Evolutionary conservation across 345 rosid species (phyloP).

Genomic region (Sonneratia alba): DNA sequence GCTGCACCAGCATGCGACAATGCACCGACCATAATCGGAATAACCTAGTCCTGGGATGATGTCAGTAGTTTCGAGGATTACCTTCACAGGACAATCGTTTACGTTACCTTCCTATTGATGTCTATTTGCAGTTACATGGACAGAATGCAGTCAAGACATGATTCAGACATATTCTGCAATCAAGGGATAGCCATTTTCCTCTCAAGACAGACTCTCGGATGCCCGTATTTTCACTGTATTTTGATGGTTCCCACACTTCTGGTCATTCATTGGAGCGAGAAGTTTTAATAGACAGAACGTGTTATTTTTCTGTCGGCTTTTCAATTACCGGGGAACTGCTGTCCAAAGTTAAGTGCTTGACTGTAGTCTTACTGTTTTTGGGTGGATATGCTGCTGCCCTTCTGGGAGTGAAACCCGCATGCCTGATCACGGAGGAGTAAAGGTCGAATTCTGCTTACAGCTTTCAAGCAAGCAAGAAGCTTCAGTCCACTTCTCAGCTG

Average conservation of each 20-base stretch:
- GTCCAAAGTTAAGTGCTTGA: slow-evolving; percentile 16
- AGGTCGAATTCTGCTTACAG: slow-evolving; percentile 85
- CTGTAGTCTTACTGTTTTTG: slow-evolving; percentile 17
- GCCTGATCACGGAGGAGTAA: slow-evolving; percentile 55
- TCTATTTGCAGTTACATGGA: too few relatives aligned
- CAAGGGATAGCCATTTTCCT: not conserved
- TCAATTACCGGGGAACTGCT: slow-evolving; percentile 4
- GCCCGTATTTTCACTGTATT: not conserved
- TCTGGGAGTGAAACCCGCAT: slow-evolving; percentile 39
- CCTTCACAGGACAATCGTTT: not conserved
- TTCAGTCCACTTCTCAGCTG: slow-evolving; percentile 94
- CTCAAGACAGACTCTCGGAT: not conserved
- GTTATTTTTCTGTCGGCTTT: not conserved
- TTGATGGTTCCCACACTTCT: not conserved
- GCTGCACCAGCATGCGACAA: not conserved
- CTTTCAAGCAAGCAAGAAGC: slow-evolving; percentile 50
- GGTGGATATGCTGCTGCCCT: slow-evolving; percentile 17
- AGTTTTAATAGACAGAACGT: not conserved
- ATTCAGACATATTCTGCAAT: not conserved
- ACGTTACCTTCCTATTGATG: not conserved
- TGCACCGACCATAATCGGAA: not conserved
- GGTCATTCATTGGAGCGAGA: not conserved
- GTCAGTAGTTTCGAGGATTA: not conserved
- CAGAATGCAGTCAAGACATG: not conserved
- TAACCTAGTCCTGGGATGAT: not conserved